A percentile compares a stretch with the other conserved stretches of the same genome.
Conservation (phyloP, 768 basidiomycete genomes). For the Hygrocybe coccinea region DNA sequence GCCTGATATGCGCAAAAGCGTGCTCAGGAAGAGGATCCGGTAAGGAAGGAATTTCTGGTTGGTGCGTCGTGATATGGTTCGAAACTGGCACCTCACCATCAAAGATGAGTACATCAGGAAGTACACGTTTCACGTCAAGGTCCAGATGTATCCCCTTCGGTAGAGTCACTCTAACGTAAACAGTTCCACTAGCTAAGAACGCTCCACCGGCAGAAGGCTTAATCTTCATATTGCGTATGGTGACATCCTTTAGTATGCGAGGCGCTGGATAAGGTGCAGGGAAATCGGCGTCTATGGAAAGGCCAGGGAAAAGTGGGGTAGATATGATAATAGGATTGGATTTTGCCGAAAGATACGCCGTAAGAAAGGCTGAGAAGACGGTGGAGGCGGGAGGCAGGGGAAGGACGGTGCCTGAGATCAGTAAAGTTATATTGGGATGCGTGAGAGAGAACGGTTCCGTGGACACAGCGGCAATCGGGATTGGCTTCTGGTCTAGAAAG, state of each 20-base stretch:
- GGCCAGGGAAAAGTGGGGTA: constrained; percentile 47
- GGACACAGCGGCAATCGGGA: constrained; percentile 52
- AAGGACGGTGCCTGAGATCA: constrained; percentile 52
- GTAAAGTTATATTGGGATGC: constrained; percentile 63
- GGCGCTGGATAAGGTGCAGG: constrained; percentile 64
- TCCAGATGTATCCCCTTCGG: constrained; percentile 64
- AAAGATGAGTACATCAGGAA: constrained; percentile 74
- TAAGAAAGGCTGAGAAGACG: constrained; percentile 57
- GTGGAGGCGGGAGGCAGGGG: constrained; percentile 42
- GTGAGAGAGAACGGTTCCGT: constrained; percentile 56
- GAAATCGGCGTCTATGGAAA: constrained; percentile 49
- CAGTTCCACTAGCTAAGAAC: constrained; percentile 66
- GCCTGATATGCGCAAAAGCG: constrained; percentile 73
- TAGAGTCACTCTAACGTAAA: constrained; percentile 60
- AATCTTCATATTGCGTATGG: constrained; percentile 72
- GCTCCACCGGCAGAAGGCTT: constrained; percentile 37
- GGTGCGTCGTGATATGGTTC: constrained; percentile 14
- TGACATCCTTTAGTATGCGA: constrained; percentile 62
- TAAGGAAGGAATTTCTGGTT: constrained; percentile 41
- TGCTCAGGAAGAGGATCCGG: constrained; percentile 63
- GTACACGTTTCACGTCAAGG: constrained; percentile 57
- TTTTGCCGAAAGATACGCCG: constrained; percentile 55
- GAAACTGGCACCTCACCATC: constrained; percentile 63
- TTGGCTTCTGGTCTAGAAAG: constrained; percentile 7
- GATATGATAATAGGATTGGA: constrained; percentile 56